phyloP scores from a whole-genome alignment of 257 asterid species.

The Euphrasia confusa region DNA sequence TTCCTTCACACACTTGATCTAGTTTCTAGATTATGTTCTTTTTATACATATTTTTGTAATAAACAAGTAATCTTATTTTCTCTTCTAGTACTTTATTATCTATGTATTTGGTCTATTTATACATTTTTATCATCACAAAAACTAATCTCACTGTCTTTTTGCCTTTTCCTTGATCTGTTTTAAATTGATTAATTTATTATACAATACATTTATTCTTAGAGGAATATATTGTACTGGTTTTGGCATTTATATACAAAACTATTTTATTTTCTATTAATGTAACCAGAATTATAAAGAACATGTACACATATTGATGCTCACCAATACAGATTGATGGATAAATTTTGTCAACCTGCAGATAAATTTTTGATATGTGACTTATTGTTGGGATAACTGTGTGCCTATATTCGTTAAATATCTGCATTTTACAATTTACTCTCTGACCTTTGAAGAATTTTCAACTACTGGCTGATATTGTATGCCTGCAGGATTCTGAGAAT shows the following conservation, averaged over 20 bases:
- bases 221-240: neutral
- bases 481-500: conserved; percentile 86
- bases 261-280: neutral
- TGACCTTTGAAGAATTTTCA: conserved; percentile 16
- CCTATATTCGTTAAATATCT: neutral
- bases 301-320: neutral
- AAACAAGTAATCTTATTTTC: neutral
- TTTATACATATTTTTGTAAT: neutral
- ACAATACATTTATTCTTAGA: neutral
- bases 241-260: neutral
- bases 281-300: neutral
- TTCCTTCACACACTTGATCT: neutral
- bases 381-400: neutral
- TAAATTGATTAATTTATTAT: neutral
- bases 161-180: neutral
- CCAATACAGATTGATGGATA: neutral
- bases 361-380: conserved; percentile 9
- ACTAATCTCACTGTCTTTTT: neutral
- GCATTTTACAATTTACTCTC: conserved; percentile 2
- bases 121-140: neutral
- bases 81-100: neutral
- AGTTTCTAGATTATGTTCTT: conserved; percentile 6
- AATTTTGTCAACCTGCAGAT: neutral
- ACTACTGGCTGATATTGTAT: conserved; percentile 19
- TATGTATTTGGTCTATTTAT: neutral